Evolutionary conservation across 2,329 filamentous ascomycete species (phyloP), one percentile per base, ranked within the genome.

Genomic region (Coleophoma eucalyptorum): DNA sequence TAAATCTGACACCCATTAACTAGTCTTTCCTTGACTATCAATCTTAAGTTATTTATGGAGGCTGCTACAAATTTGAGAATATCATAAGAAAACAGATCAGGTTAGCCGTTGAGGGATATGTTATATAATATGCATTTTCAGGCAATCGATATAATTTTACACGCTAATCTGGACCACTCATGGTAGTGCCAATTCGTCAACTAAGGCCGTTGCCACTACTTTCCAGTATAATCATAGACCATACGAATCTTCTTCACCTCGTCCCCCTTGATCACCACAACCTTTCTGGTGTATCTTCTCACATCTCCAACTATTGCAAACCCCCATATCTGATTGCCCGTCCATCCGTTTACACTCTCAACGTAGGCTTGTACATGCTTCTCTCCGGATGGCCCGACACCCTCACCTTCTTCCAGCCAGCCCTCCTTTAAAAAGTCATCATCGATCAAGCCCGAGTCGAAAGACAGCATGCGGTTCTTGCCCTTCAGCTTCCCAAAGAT

Each of bases 401-500:
- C 68, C 47, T 66, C 67, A 7, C 70, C 68, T 3, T 70, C 64
- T 21, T 79, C 77, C 5, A 75, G 49, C 68, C 79, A 84, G 1
- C 73, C 78, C 35, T 76, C 69, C 44, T 67, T 70, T 50, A 75
- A 67, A 38, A 65, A 74, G 53, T 74, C 69, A 20, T 68, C 63
- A 33, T 63, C 65, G 41, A 68, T 65, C 10, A 60, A n/a, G 60
- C 62, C 52, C 69, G 61, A 11, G 55, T 55, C 11, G 60, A 65
- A 16, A 65, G 21, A 20, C 46, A 72, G 49, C 57, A 74, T 73
- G 32, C 77, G 70, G 19, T 69, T 74, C 48, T 70, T 69, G 26
- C 79, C 82, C 16, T 67, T 68, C 42, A 87, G 62, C 10, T 69
- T 70, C 26, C 85, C 85, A 63, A 87, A 89, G 58, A 88, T 73